A percentile compares a stretch with the other conserved stretches of the same genome.
phyloP scores from a whole-genome alignment of 441 rosid species.

The Monsonia emarginata region DNA sequence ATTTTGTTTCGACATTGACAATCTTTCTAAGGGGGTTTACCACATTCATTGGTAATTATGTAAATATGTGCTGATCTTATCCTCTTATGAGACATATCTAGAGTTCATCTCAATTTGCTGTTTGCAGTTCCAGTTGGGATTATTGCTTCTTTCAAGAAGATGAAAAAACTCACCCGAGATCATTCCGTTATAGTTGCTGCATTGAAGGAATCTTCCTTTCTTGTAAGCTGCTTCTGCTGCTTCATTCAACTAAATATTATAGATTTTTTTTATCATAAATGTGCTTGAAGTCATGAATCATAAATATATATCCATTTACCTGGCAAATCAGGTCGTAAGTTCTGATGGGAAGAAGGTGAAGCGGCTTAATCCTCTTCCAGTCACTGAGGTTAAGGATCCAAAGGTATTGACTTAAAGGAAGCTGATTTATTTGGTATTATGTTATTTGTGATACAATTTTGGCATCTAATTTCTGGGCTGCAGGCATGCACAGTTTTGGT shows the following conservation, averaged over 20 bases:
- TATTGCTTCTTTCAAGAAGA: conserved; percentile 59
- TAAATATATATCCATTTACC: background rate
- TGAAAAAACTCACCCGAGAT: conserved; percentile 67
- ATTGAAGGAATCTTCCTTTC: conserved; percentile 66
- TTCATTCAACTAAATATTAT: background rate
- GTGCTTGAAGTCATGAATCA: background rate
- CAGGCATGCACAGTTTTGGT: conserved; percentile 77
- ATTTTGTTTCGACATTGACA: background rate
- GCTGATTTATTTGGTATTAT: background rate
- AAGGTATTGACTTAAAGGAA: conserved; percentile 44
- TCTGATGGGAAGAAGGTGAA: conserved; percentile 73
- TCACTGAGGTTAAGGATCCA: conserved; percentile 52
- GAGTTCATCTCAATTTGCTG: conserved; percentile 1
- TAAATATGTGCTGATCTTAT: too few species aligned
- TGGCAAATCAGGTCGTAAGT: conserved; percentile 45
- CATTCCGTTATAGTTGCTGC: conserved; percentile 40
- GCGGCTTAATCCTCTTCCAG: conserved; percentile 52
- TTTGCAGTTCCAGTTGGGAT: conserved; percentile 59
- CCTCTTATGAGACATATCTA: background rate
- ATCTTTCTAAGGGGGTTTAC: background rate
- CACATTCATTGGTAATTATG: too few species aligned
- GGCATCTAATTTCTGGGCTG: conserved; percentile 35
- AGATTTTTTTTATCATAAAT: background rate
- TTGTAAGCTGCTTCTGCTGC: conserved; percentile 35
- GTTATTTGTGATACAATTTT: conserved; percentile 3